Base-by-base conservation (phyloP, 768 basidiomycete genomes). In the Suillus fuscotomentosus region DNA sequence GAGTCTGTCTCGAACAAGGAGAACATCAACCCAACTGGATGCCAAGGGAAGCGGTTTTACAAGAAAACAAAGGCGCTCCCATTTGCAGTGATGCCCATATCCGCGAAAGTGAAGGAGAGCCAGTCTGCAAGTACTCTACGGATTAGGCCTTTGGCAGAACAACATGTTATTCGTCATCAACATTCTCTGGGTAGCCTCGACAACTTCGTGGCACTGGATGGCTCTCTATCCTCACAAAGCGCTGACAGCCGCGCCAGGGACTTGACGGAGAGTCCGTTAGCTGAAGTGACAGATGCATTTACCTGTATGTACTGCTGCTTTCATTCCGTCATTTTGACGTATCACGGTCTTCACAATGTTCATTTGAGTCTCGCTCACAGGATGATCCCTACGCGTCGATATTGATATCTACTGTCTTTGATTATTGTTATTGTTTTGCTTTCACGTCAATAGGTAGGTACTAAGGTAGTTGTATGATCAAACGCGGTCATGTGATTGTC, bases 181-280 rank as follows among this genome's bases (percentile, higher is more conserved):
- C 10, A 20, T 13, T 11, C 41, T 42, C 41, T 41, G 9, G 11
- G 5, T 41, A 20, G 15, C 39, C 8, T 20, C 17, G 17, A 17
- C 10, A 13, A 7, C 17, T 13, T 17, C 1, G 17, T 11, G 57
- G 27, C 17, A 10, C 31, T n/a, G 17, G 41, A 42, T 31, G 57
- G 27, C 17, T 9, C 24, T 13, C 24, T 43, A 10, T 39, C 14
- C n/a, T 15, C 36, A 38, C 62, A 38, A 48, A 50, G 50, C 3
- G 64, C 63, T 15, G 36, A 66, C 36, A 15, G 41, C 5, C 41
- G 64, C 6, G 65, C 65, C 5, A 66, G 48, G 64, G 65, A 66
- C 39, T 57, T 66, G 31, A 66, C 65, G 22, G 65, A 66, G 38
- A 66, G 54, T 39, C 65, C 65, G 27, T 56, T 66, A 14, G 64